These are phyloP conservation scores for Monosporozyma solicola DNA, from an alignment of 805 yeast genomes.

Conservation along the genomic window DNA sequence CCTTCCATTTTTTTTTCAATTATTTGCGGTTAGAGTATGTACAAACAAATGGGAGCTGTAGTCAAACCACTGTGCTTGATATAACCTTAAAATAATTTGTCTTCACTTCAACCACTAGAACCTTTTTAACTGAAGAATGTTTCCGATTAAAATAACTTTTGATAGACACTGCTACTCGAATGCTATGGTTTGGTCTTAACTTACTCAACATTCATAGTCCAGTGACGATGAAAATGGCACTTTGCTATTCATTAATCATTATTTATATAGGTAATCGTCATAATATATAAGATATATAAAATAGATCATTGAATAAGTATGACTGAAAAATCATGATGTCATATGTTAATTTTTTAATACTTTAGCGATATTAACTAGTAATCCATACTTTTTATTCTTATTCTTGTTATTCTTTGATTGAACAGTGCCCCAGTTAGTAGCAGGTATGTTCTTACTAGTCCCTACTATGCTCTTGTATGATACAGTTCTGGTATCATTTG, in stretches of 20 bases:
- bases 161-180: not conserved
- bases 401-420: constrained; percentile 19
- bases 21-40: too few relatives aligned
- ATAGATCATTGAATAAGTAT: not conserved
- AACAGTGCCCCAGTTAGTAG: constrained; percentile 26
- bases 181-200: too few relatives aligned
- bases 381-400: constrained; percentile 24
- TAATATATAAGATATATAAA: not conserved
- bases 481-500: constrained; percentile 4
- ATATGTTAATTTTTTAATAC: constrained; percentile 11
- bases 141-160: too few relatives aligned
- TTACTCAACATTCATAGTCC: too few relatives aligned
- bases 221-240: not conserved
- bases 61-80: too few relatives aligned
- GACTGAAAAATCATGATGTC: not conserved
- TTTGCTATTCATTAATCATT: not conserved
- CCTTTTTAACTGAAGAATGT: too few relatives aligned
- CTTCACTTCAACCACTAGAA: too few relatives aligned
- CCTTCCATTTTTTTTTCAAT: too few relatives aligned
- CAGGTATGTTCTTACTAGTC: constrained; percentile 2
- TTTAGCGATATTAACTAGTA: constrained; percentile 22
- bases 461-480: constrained; percentile 8
- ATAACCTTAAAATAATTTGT: too few relatives aligned
- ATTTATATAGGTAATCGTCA: not conserved
- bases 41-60: too few relatives aligned